Percentiles rank a stretch among this genome's conserved stretches.
phyloP scores from a whole-genome alignment of 139 green algal species.

The Yamagishiella unicocca region DNA sequence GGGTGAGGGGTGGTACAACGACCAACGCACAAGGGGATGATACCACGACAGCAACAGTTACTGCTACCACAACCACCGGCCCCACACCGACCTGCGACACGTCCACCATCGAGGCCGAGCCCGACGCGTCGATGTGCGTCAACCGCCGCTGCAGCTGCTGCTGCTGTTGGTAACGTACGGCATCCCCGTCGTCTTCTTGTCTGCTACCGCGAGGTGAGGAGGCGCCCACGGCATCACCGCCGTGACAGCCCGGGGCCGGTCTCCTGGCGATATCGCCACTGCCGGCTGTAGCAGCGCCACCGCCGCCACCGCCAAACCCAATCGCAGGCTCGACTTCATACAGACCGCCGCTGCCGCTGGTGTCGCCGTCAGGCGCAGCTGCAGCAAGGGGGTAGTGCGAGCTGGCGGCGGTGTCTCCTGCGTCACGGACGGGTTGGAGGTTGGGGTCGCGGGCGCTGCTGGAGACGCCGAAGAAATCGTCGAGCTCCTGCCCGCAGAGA shows the following conservation, averaged over 20 bases:
- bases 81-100: slow-evolving; percentile 64
- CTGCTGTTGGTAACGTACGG: not conserved
- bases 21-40: not conserved
- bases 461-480: slow-evolving; percentile 49
- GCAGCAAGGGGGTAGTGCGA: not conserved
- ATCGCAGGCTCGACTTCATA: not conserved
- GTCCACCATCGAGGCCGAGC: slow-evolving; percentile 89
- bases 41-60: not conserved
- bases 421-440: not conserved
- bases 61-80: not conserved
- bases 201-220: not conserved
- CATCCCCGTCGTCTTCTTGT: not conserved
- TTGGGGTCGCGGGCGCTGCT: not conserved
- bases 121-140: slow-evolving; percentile 55
- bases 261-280: not conserved
- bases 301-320: not conserved
- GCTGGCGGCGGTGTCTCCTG: not conserved
- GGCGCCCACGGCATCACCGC: not conserved
- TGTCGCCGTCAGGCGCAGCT: not conserved
- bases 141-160: slow-evolving; percentile 37
- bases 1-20: not conserved
- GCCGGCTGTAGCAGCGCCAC: not conserved
- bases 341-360: not conserved
- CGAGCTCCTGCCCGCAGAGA: slow-evolving; percentile 33
- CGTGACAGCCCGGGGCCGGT: not conserved